Percentiles rank a stretch among this genome's conserved stretches.
phyloP scores from a whole-genome alignment of 192 early-diverging fungal genomes.

The Powellomyces hirtus region DNA sequence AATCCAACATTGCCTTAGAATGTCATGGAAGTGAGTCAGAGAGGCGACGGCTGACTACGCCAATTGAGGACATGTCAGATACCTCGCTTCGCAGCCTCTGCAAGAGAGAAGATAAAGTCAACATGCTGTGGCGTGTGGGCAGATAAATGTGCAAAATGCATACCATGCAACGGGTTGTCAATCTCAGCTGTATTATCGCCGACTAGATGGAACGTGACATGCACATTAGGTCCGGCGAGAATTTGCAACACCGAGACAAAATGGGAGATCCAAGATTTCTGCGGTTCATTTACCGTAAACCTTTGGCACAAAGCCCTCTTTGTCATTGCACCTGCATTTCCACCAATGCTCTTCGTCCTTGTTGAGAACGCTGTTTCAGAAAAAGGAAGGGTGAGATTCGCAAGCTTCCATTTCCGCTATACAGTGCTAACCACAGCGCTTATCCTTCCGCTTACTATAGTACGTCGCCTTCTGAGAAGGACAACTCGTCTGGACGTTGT shows the following conservation, averaged over 20 bases:
- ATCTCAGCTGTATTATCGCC: constrained; percentile 50
- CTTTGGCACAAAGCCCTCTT: constrained; percentile 49
- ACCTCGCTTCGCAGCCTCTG: constrained; percentile 49
- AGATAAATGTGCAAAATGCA: background rate
- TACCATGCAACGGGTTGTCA: constrained; percentile 56
- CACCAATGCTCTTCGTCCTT: constrained; percentile 54
- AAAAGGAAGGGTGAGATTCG: too few relatives aligned
- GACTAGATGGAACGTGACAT: constrained; percentile 26
- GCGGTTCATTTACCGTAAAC: constrained; percentile 50
- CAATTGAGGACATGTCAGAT: too few relatives aligned
- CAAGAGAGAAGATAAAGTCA: background rate
- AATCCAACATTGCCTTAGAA: constrained; percentile 43
- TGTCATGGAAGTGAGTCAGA: too few relatives aligned
- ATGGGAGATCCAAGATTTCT: too few relatives aligned
- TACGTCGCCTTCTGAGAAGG: constrained; percentile 45
- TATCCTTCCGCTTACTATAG: constrained; percentile 35
- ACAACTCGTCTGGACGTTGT: constrained; percentile 47
- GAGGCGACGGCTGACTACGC: background rate
- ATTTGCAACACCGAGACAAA: too few relatives aligned
- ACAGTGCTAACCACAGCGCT: too few relatives aligned
- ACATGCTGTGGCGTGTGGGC: background rate
- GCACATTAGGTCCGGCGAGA: too few relatives aligned
- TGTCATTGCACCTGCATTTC: constrained; percentile 49
- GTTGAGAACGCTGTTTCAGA: constrained; percentile 42
- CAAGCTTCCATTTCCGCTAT: too few relatives aligned